These are phyloP conservation scores for Claviceps africana DNA, from an alignment of 2,329 filamentous ascomycete species.

Conservation along the genomic window DNA sequence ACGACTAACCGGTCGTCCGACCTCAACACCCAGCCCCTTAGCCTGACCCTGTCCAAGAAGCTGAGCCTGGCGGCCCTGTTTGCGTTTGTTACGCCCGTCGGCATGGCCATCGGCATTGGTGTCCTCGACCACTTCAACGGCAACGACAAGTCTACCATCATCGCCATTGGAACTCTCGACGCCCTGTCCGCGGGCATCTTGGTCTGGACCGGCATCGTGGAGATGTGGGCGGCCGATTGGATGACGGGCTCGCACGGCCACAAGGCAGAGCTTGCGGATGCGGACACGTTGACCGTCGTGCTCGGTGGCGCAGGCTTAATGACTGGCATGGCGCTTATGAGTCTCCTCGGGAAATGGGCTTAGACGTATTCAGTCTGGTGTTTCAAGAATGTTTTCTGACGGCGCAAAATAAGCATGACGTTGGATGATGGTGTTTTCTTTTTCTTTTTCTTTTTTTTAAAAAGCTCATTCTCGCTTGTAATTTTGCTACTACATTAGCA, in stretches of 20 bases:
- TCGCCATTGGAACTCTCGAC: conserved; percentile 61
- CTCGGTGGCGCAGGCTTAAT: conserved; percentile 41
- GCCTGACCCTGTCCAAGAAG: conserved; percentile 34
- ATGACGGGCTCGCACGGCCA: conserved; percentile 30
- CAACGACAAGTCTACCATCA: conserved; percentile 51
- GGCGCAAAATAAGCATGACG: not conserved
- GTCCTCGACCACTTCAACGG: conserved; percentile 59
- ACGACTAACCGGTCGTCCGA: conserved; percentile 6
- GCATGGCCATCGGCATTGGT: conserved; percentile 69
- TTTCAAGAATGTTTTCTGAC: not conserved
- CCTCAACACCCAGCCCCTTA: conserved; percentile 8
- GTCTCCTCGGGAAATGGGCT: conserved; percentile 62
- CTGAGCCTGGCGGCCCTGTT: conserved; percentile 49
- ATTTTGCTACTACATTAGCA: not conserved
- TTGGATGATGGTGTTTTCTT: not conserved
- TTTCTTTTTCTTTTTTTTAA: too few relatives aligned
- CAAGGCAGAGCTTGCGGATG: conserved; percentile 36
- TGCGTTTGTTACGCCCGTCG: conserved; percentile 58
- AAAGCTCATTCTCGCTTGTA: not conserved
- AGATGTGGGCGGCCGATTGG: conserved; percentile 72
- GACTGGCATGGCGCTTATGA: conserved; percentile 54
- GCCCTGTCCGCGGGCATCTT: conserved; percentile 62
- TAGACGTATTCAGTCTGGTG: conserved; percentile 16
- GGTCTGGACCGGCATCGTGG: conserved; percentile 65
- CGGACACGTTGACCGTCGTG: conserved; percentile 31